Evolutionary conservation across 768 basidiomycete species (phyloP), one percentile per base, ranked within the genome.

Genomic region (Tulasnella sp.): DNA sequence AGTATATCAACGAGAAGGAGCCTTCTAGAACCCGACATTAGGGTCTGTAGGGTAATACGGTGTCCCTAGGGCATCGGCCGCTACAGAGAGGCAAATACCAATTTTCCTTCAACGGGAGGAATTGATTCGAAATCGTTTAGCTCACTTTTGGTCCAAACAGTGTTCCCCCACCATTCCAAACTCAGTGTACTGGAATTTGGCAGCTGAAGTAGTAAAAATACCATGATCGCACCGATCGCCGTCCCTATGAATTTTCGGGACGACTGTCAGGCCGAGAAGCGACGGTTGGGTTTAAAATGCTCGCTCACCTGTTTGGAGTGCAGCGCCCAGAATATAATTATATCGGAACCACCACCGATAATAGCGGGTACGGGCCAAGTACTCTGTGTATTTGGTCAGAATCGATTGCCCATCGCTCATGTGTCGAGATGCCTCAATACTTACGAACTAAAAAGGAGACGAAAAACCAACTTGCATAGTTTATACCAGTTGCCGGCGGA

Each of bases 311-410:
- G 86, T 83, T 77, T 88, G 88, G 71, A 89, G 82, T 0, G 85
- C 88, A 0, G 87, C 87, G 12, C 86, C 85, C 1, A 88, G 83
- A 36, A 88, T 84, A 80, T 88, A 89, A 80, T 88, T 88, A 85
- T 86, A 88, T 85, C 88, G 88, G 19, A 86, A 86, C 88, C 88
- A 89, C 88, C 87, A 88, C 3, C 85, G 84, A 82, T 88, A 88
- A 68, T 83, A 80, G 0, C 83, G 82, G 21, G 86, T 84, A 10
- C 88, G 85, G 16, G 88, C 75, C 73, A 85, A 78, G 82, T 85
- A 88, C 81, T 89, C 86, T 86, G 82, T 58, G 14, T 18, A 31
- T 18, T n/a, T 36, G 36, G 12, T 16, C 46, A 39, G n/a, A n/a
- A n/a, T n/a, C n/a, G n/a, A n/a, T n/a, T n/a, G n/a, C n/a, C n/a